phyloP scores from a whole-genome alignment of 2,329 filamentous ascomycete species.

The Fusarium mexicanum region DNA sequence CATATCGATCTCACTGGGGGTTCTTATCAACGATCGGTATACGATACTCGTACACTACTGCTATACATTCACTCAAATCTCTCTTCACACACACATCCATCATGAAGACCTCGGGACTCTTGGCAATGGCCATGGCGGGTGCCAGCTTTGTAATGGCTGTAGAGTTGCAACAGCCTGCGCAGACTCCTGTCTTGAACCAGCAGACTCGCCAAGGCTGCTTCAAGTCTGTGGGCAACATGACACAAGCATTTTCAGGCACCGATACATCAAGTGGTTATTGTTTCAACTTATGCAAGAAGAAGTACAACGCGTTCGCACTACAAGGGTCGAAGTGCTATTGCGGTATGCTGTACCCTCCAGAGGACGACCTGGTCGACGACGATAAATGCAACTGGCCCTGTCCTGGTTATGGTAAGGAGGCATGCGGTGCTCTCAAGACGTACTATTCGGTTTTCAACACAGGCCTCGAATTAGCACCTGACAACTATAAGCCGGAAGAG shows the following conservation, averaged over 20 bases:
- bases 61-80: not conserved
- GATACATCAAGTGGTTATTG: not conserved
- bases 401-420: constrained; percentile 67
- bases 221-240: not conserved
- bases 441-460: constrained; percentile 62
- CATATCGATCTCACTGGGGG: not conserved
- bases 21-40: not conserved
- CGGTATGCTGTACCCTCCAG: not conserved
- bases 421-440: constrained; percentile 61
- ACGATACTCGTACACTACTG: not conserved
- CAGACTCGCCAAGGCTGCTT: not conserved
- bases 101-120: not conserved
- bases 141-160: not conserved
- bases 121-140: not conserved
- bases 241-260: not conserved
- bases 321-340: not conserved
- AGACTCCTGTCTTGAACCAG: not conserved
- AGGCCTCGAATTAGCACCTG: constrained; percentile 55
- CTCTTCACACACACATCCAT: not conserved
- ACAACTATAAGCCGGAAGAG: constrained; percentile 12
- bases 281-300: not conserved
- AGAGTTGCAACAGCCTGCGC: not conserved
- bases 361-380: constrained; percentile 57
- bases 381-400: constrained; percentile 72
- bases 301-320: not conserved